These are phyloP conservation scores for Diplocarpon mali DNA, from an alignment of 2,329 filamentous ascomycete genomes.

Conservation along the genomic window DNA sequence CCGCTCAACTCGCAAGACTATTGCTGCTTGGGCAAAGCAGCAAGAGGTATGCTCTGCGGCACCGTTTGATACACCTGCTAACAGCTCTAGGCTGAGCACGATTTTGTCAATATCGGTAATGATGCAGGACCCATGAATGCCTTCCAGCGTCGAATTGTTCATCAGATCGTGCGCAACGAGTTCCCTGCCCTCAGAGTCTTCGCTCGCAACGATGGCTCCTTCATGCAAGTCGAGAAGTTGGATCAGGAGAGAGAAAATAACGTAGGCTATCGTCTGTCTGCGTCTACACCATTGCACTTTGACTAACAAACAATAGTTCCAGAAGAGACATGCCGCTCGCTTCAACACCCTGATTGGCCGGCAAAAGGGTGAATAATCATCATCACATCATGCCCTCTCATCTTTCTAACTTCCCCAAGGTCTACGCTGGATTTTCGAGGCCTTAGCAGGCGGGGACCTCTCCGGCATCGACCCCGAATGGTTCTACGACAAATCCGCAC, in stretches of 20 bases:
- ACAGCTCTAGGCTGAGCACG: conserved; percentile 14
- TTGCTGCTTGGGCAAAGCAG: conserved; percentile 19
- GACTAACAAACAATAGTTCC: conserved; percentile 5
- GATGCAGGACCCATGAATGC: conserved; percentile 34
- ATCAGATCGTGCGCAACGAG: conserved; percentile 54
- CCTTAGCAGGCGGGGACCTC: conserved; percentile 24
- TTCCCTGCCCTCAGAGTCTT: conserved; percentile 31
- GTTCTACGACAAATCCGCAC: conserved; percentile 32
- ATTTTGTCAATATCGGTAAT: conserved; percentile 36
- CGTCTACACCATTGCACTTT: not conserved
- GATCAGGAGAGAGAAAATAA: conserved; percentile 18
- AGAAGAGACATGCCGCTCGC: conserved; percentile 7
- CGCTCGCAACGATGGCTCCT: conserved; percentile 17
- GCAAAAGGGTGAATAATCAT: conserved; percentile 18
- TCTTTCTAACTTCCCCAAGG: conserved; percentile 29
- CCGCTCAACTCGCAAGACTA: conserved; percentile 16
- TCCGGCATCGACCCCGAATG: conserved; percentile 25
- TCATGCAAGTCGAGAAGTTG: conserved; percentile 26
- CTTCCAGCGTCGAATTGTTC: conserved; percentile 54
- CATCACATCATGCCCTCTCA: conserved; percentile 15
- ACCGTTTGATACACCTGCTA: not conserved
- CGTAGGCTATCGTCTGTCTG: conserved; percentile 10
- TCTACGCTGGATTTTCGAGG: conserved; percentile 26
- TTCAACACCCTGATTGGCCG: conserved; percentile 16
- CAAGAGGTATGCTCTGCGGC: conserved; percentile 10